These are phyloP conservation scores for Pyrus pyrifolia DNA, from an alignment of 306 rosid genomes.

Conservation along the genomic window DNA sequence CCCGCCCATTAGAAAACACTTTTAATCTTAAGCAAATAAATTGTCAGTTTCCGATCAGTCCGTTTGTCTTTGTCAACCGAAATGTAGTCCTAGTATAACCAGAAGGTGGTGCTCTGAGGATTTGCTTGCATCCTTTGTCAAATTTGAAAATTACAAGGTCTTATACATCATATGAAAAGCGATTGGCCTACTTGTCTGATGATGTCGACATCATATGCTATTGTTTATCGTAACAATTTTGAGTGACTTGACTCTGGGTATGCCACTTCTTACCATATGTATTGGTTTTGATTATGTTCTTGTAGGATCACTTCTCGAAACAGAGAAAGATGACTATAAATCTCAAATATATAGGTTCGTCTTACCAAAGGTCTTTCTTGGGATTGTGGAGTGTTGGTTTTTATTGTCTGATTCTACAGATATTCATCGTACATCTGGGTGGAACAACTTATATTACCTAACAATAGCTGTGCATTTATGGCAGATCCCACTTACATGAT, in stretches of 20 bases:
- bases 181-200: not conserved
- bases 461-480: not conserved
- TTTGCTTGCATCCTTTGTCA: not conserved
- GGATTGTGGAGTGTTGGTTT: not conserved
- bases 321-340: slow-evolving; percentile 32
- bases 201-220: not conserved
- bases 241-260: not conserved
- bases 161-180: not conserved
- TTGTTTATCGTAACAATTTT: not conserved
- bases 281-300: not conserved
- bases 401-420: not conserved
- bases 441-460: not conserved
- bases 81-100: not conserved
- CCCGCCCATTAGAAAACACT: not conserved
- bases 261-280: not conserved
- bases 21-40: not conserved
- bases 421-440: not conserved
- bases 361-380: not conserved
- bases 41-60: not conserved
- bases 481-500: slow-evolving; percentile 84
- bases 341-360: slow-evolving; percentile 67
- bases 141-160: not conserved
- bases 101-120: not conserved
- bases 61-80: not conserved
- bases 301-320: slow-evolving; percentile 56